phyloP scores from a whole-genome alignment of 2,329 filamentous ascomycete genomes.

The Fusarium sulawesiense region DNA sequence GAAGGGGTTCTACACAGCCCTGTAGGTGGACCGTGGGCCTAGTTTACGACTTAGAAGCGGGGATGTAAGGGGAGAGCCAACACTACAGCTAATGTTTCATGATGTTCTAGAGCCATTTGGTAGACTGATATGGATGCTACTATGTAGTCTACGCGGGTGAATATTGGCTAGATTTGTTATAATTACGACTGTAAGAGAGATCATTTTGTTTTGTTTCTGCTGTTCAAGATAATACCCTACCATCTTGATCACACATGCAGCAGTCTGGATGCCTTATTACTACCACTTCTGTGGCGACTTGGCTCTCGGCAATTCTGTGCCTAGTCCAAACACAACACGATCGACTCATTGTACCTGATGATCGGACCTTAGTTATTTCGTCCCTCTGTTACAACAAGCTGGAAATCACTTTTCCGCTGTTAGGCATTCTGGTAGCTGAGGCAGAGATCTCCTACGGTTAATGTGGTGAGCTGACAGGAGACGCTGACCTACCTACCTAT shows the following conservation, averaged over 20 bases:
- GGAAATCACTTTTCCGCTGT: background rate
- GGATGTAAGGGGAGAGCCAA: slow-evolving; percentile 16
- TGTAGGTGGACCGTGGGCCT: slow-evolving; percentile 36
- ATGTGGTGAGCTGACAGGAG: background rate
- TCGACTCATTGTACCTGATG: background rate
- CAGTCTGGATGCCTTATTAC: background rate
- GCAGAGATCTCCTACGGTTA: background rate
- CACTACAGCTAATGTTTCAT: slow-evolving; percentile 38
- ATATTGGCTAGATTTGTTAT: background rate
- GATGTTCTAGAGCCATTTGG: slow-evolving; percentile 32
- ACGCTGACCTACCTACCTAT: background rate
- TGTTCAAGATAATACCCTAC: background rate
- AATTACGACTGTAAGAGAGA: slow-evolving; percentile 13
- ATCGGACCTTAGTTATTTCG: background rate
- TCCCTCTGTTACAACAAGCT: background rate
- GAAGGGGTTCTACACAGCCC: slow-evolving; percentile 39
- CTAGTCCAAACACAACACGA: slow-evolving; percentile 8
- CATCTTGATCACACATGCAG: background rate
- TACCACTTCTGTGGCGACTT: slow-evolving; percentile 13
- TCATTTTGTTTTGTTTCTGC: background rate
- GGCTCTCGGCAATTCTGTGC: slow-evolving; percentile 28
- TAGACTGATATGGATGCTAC: background rate
- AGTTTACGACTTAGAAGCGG: slow-evolving; percentile 26
- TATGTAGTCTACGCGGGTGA: background rate
- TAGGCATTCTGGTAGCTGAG: background rate